These are phyloP conservation scores for Coemansia sp. DNA, from an alignment of 192 early-diverging fungal genomes.

Conservation along the genomic window DNA sequence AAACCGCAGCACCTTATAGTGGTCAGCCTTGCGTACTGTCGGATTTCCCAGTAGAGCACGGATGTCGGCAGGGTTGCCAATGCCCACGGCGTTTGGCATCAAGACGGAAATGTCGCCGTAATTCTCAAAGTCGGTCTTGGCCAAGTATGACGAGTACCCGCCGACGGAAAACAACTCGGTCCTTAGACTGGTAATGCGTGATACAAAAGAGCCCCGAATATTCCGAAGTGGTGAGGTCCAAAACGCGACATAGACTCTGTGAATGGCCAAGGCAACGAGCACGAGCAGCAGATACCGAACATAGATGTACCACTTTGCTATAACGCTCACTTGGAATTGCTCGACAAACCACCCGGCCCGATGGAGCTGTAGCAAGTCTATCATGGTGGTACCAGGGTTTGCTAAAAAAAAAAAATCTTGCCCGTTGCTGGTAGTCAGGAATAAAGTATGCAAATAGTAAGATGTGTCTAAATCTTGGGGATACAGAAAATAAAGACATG, in stretches of 20 bases:
- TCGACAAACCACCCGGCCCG: neutral
- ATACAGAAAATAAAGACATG: neutral
- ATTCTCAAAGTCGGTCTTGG: constrained; percentile 21
- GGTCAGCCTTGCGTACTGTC: constrained; percentile 25
- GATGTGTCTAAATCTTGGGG: neutral
- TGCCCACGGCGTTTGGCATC: constrained; percentile 23
- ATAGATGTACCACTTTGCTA: neutral
- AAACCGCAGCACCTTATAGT: constrained; percentile 42
- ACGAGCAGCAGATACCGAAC: neutral
- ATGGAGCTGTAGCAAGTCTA: neutral
- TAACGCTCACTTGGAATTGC: neutral
- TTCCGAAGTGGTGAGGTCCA: constrained; percentile 37
- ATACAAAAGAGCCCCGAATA: constrained; percentile 33
- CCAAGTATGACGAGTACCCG: constrained; percentile 33
- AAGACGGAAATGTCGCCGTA: constrained; percentile 42
- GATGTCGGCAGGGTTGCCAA: constrained; percentile 40
- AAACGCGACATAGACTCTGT: constrained; percentile 15
- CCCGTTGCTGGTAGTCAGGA: neutral
- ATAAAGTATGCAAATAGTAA: neutral
- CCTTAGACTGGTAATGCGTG: constrained; percentile 29
- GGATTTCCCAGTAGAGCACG: constrained; percentile 29
- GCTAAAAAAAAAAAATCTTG: neutral
- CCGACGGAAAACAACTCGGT: constrained; percentile 5
- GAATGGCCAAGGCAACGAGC: neutral
- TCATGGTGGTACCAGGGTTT: neutral